Evolutionary conservation across 345 rosid genomes (phyloP), one percentile per base, ranked within the genome.

Genomic region (Syzygium grande): DNA sequence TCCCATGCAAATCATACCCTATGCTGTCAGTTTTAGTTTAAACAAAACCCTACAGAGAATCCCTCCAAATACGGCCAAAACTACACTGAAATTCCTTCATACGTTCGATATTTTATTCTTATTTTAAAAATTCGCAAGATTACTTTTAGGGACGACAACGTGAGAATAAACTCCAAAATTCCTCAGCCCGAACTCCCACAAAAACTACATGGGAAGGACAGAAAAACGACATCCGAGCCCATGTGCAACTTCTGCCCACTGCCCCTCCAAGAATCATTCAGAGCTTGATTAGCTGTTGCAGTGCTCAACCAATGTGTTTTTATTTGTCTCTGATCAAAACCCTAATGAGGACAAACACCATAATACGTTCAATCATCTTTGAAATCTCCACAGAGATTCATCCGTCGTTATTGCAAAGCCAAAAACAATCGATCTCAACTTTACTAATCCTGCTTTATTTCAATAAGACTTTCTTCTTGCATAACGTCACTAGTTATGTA

Each of bases 231-330:
- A 91, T 89, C 55, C 78, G 55, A 85, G 87, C 91, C 96, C 96
- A 94, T 93, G 95, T 94, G 96, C 93, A 79, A 49, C 86, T 86
- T 87, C 86, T 93, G 91, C 90, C 89, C 86, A 56, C 88, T 87
- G 84, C 80, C 80, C 10, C 83, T 77, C 53, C 88, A 38, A 73
- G 83, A 73, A 73, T 73, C 83, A 21, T 73, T 73, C 83, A 73
- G 25, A 73, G 14, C 49, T 38, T 73, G 83, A 73, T 73, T 73
- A 73, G 83, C 83, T 73, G 83, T 73, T 73, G 49, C 21, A 41
- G 12, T 14, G 83, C 49, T 73, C 11, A 73, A 38, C 83, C 27
- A 5, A 19, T 38, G 83, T 73, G 83, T 73, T 73, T 34, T 34
- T 23, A 73, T 73, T 73, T 73, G 79, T 73, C 21, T 73, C 15